Evolutionary conservation across 176 grass and related monocot genomes (phyloP).

Genomic region (Carex cristatella): DNA sequence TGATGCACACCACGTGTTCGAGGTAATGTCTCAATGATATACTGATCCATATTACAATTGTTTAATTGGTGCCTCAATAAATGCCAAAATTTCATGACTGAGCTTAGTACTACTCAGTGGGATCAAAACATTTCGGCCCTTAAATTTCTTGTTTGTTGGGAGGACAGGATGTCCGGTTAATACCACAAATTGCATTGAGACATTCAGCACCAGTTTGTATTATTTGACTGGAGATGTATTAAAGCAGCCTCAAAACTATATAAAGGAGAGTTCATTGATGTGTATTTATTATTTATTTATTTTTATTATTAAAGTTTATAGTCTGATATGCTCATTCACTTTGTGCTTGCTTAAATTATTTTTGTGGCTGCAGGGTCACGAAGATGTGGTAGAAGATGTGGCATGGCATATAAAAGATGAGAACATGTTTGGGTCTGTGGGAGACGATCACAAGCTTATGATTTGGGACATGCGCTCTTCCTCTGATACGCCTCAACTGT

Average conservation of each 20-base stretch:
- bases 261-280: neutral
- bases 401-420: constrained; percentile 79
- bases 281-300: neutral
- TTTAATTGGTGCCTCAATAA: neutral
- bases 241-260: neutral
- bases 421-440: constrained; percentile 90
- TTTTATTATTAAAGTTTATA: neutral
- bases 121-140: no score
- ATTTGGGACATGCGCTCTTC: constrained; percentile 78
- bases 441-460: constrained; percentile 90
- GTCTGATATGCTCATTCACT: neutral
- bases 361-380: constrained; percentile 57
- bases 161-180: neutral
- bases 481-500: constrained; percentile 57
- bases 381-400: constrained; percentile 86
- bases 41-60: neutral
- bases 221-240: neutral
- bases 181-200: neutral
- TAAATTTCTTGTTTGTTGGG: neutral
- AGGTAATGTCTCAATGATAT: constrained; percentile 48
- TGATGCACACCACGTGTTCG: constrained; percentile 67
- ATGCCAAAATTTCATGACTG: neutral
- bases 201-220: neutral
- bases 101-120: neutral
- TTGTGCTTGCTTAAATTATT: neutral